These are phyloP conservation scores for Pleurotus salmoneostramineus DNA, from an alignment of 768 basidiomycete genomes.

Conservation along the genomic window DNA sequence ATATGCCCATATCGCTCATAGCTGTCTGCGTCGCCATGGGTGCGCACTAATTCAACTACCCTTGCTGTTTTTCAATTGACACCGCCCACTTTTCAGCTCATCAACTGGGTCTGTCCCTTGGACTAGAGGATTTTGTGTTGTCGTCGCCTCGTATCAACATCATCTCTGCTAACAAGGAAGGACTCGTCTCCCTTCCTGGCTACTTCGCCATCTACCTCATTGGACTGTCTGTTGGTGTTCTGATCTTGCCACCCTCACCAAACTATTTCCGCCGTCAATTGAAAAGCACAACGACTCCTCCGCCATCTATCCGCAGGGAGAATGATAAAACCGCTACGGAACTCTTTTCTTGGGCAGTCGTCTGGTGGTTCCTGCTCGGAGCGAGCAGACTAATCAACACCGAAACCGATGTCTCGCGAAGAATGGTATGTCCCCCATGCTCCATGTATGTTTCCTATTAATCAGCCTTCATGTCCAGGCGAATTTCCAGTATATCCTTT, in stretches of 20 bases:
- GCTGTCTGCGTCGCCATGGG: conserved; percentile 58
- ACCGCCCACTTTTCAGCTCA: conserved; percentile 49
- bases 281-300: conserved; percentile 18
- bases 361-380: conserved; percentile 74
- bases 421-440: conserved; percentile 30
- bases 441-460: background rate
- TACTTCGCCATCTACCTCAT: conserved; percentile 89
- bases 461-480: conserved; percentile 42
- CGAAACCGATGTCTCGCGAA: conserved; percentile 39
- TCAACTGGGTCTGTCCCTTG: conserved; percentile 57
- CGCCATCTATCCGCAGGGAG: conserved; percentile 40
- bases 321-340: conserved; percentile 74
- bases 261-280: conserved; percentile 63
- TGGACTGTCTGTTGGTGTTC: conserved; percentile 77
- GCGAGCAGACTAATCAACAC: conserved; percentile 34
- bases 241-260: conserved; percentile 76
- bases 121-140: conserved; percentile 64
- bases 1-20: conserved; percentile 50
- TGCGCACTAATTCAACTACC: conserved; percentile 23
- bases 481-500: conserved; percentile 85
- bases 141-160: conserved; percentile 52
- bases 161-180: conserved; percentile 88
- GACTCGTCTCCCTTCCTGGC: conserved; percentile 77
- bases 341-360: conserved; percentile 66
- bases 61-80: background rate